Base-by-base conservation (phyloP, 768 basidiomycete genomes). In the Serendipita indica region DNA sequence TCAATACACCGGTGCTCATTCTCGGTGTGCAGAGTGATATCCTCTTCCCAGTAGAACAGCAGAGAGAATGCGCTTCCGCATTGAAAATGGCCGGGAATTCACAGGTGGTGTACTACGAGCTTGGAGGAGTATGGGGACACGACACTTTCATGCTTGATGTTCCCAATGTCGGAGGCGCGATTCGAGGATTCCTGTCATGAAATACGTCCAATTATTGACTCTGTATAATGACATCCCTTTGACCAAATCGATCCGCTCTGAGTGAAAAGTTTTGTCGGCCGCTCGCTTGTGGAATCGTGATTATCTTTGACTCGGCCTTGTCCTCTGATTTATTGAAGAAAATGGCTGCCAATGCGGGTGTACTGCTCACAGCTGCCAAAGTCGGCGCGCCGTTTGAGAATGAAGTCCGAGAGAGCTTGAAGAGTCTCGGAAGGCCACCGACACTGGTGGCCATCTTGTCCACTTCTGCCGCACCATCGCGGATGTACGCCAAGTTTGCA, bases 71-170 rank as follows among this genome's bases (percentile, higher is more conserved):
- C 5, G 91, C 84, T 3, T 91, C 96, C 68, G 94, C 93, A 22
- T 71, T 99, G 62, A 79, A 89, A 61, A 79, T 90, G 79, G 82
- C 85, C 1, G 96, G 96, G 0, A 98, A 97, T 69, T 71, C 81
- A 14, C 73, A 77, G 60, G 96, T 99, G 27, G 86, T 88, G 61
- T 98, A 97, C 70, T 99, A 94, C 68, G 96, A 98, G 71, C 78
- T 98, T 1, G 94, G 94, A 27, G 93, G 94, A 6, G 93, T 98
- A n/a, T 98, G 92, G 93, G 96, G 96, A 1, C 94, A 99, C 67
- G 94, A 99, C 71, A 97, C 92, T 20, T 97, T 97, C 73, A 73
- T 98, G 82, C 73, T 96, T 64, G 92, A 96, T 67, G 81, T 89
- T 6, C 74, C 84, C 61, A 92, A 90, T 65, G 89, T 97, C 0